Conservation (phyloP, 257 asterid genomes). For the Fraxinus quadrangulata region DNA sequence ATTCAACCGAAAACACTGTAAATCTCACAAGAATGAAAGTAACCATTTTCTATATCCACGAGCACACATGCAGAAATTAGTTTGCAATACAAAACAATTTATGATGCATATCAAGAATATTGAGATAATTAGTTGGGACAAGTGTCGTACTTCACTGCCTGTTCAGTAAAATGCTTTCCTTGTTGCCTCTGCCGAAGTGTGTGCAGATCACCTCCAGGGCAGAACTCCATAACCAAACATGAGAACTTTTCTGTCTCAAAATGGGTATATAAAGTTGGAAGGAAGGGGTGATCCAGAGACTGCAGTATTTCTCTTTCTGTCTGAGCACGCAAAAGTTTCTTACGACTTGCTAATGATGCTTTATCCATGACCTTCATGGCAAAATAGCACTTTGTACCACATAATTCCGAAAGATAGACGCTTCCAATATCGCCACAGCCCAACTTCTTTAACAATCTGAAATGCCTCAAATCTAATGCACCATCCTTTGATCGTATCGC, state of each 20-base stretch:
- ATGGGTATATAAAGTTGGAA: slow-evolving; percentile 68
- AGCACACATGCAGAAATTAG: neutral
- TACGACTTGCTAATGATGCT: slow-evolving; percentile 73
- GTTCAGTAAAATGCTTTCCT: slow-evolving; percentile 78
- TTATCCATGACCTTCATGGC: slow-evolving; percentile 88
- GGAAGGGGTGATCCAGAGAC: slow-evolving; percentile 77
- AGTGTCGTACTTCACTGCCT: slow-evolving; percentile 71
- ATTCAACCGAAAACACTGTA: neutral
- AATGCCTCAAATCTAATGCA: slow-evolving; percentile 68
- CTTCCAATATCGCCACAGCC: slow-evolving; percentile 88
- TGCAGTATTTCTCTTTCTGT: slow-evolving; percentile 80
- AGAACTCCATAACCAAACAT: slow-evolving; percentile 85
- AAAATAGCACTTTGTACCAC: slow-evolving; percentile 75
- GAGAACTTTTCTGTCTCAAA: slow-evolving; percentile 79
- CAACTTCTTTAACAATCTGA: slow-evolving; percentile 71
- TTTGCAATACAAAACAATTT: slow-evolving; percentile 2
- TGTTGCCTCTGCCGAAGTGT: slow-evolving; percentile 81
- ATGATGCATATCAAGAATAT: slow-evolving; percentile 4
- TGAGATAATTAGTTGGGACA: slow-evolving; percentile 26
- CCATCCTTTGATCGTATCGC: slow-evolving; percentile 66
- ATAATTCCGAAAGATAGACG: slow-evolving; percentile 70
- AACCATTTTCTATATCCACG: neutral
- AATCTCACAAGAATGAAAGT: neutral
- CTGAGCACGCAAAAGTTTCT: slow-evolving; percentile 79
- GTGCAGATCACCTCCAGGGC: slow-evolving; percentile 87